Conservation (phyloP, 192 early-diverging fungal genomes). For the Podila epigama region DNA sequence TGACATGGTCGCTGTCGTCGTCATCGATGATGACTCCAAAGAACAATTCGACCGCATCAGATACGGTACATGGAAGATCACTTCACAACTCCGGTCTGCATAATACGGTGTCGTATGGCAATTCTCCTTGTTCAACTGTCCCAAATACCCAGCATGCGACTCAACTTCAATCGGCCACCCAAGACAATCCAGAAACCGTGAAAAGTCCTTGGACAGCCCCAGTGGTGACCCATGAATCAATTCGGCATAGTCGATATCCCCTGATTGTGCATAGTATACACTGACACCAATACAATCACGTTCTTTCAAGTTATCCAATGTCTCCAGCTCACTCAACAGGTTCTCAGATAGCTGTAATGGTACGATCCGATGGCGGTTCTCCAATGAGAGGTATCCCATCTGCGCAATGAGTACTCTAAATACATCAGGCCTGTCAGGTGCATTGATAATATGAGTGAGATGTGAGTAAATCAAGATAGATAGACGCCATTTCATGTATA, state of each 20-base stretch:
- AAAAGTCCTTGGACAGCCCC: slow-evolving; percentile 64
- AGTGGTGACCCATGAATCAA: slow-evolving; percentile 55
- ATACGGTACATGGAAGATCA: slow-evolving; percentile 79
- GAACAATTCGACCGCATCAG: slow-evolving; percentile 47
- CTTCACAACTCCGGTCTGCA: slow-evolving; percentile 68
- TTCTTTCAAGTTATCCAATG: slow-evolving; percentile 70
- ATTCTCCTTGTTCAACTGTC: slow-evolving; percentile 55
- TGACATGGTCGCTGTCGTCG: slow-evolving; percentile 1
- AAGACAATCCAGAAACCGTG: slow-evolving; percentile 72
- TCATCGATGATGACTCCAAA: not conserved
- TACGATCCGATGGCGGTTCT: slow-evolving; percentile 65
- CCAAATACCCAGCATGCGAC: slow-evolving; percentile 71
- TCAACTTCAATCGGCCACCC: slow-evolving; percentile 75
- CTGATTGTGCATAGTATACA: slow-evolving; percentile 69
- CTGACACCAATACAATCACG: slow-evolving; percentile 74
- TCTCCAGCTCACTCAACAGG: slow-evolving; percentile 67
- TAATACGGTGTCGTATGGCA: slow-evolving; percentile 76
- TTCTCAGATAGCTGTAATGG: slow-evolving; percentile 71
- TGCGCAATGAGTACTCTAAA: slow-evolving; percentile 72
- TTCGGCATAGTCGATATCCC: slow-evolving; percentile 55
- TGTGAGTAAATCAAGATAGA: not conserved
- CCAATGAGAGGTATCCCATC: slow-evolving; percentile 67
- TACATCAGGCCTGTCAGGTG: slow-evolving; percentile 58
- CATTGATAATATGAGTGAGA: not conserved
- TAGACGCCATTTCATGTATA: too few relatives aligned